Evolutionary conservation across 306 rosid species (phyloP).

Genomic region (Inga laurina): DNA sequence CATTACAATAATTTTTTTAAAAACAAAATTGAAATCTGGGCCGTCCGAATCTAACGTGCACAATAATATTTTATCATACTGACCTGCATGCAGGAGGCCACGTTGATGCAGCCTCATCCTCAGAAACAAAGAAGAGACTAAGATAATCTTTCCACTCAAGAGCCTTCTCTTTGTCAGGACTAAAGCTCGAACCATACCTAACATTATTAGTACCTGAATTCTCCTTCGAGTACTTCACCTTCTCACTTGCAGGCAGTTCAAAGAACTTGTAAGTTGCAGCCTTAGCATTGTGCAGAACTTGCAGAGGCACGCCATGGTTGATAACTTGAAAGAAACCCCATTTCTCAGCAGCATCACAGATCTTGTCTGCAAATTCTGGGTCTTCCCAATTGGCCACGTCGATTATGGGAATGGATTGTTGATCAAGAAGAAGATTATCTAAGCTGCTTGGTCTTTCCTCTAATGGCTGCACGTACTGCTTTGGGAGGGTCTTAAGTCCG

Average conservation of each 20-base stretch:
- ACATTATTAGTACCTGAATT: slow-evolving; percentile 41
- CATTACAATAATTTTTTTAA: too few species aligned
- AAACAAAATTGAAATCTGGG: too few species aligned
- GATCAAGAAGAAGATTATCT: not conserved
- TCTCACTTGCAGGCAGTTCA: slow-evolving; percentile 45
- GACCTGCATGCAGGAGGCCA: slow-evolving; percentile 65
- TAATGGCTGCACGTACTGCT: slow-evolving; percentile 56
- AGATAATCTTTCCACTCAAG: slow-evolving; percentile 73
- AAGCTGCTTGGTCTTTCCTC: slow-evolving; percentile 40
- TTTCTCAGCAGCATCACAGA: slow-evolving; percentile 63
- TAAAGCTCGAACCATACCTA: slow-evolving; percentile 57
- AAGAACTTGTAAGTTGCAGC: slow-evolving; percentile 58
- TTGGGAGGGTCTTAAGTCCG: slow-evolving; percentile 49
- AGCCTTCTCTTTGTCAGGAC: slow-evolving; percentile 54
- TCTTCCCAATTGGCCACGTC: slow-evolving; percentile 52
- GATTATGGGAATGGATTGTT: slow-evolving; percentile 53
- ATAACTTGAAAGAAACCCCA: slow-evolving; percentile 68
- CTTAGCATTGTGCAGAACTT: slow-evolving; percentile 47
- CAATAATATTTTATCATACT: not conserved
- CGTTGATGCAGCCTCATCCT: slow-evolving; percentile 46
- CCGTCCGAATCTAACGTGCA: too few species aligned
- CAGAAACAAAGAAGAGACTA: slow-evolving; percentile 60
- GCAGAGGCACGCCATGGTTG: slow-evolving; percentile 58
- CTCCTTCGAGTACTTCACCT: slow-evolving; percentile 44
- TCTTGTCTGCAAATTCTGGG: slow-evolving; percentile 26